These are phyloP conservation scores for Zelopaecilomyces penicillatus DNA, from an alignment of 2,329 filamentous ascomycete genomes.

Conservation along the genomic window DNA sequence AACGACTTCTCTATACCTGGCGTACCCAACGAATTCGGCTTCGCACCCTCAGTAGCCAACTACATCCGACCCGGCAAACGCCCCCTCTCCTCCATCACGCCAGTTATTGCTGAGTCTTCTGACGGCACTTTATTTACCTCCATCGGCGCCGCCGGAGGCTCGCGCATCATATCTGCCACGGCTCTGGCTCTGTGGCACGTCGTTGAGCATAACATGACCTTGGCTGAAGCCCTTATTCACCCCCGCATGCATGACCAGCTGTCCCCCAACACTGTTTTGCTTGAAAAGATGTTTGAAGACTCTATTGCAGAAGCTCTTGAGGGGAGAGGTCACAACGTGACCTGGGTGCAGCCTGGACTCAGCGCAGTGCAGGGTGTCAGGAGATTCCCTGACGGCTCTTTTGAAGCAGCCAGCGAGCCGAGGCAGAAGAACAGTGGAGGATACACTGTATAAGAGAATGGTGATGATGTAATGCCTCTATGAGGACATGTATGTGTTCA, in stretches of 20 bases:
- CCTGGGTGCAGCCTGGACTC: conserved; percentile 53
- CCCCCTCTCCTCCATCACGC: conserved; percentile 73
- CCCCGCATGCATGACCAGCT: conserved; percentile 78
- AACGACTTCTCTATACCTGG: conserved; percentile 83
- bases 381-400: conserved; percentile 53
- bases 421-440: conserved; percentile 65
- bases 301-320: conserved; percentile 54
- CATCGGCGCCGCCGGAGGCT: conserved; percentile 72
- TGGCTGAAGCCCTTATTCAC: conserved; percentile 52
- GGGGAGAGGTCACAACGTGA: conserved; percentile 61
- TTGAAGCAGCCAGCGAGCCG: conserved; percentile 71
- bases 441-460: conserved; percentile 31
- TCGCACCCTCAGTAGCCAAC: conserved; percentile 70
- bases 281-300: conserved; percentile 64
- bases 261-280: conserved; percentile 57
- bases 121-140: conserved; percentile 58
- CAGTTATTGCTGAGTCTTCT: conserved; percentile 60
- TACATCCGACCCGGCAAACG: conserved; percentile 75
- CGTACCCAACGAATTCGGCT: conserved; percentile 73
- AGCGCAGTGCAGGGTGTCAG: conserved; percentile 66
- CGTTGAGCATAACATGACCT: conserved; percentile 54
- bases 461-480: background rate
- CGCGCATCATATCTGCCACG: conserved; percentile 73
- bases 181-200: conserved; percentile 67
- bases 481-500: no score